phyloP scores from a whole-genome alignment of 2,329 filamentous ascomycete genomes.

The Chalara sp. region DNA sequence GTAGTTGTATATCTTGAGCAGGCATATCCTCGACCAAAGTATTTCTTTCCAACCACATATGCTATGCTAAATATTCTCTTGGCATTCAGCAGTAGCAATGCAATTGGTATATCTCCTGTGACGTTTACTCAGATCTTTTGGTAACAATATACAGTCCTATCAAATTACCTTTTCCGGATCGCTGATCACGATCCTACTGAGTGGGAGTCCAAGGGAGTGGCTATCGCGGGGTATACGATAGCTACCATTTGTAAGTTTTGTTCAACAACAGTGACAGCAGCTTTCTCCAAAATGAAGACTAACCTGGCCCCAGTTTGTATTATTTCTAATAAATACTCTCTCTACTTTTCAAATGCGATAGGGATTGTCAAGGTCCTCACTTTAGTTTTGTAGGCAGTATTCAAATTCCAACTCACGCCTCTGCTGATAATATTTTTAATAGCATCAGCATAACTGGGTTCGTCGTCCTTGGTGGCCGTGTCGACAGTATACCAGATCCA shows the following conservation, averaged over 20 bases:
- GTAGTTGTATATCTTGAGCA: conserved; percentile 65
- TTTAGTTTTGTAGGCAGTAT: conserved; percentile 39
- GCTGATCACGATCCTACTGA: conserved; percentile 39
- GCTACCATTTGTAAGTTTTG: too few species aligned
- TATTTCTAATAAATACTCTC: conserved; percentile 5
- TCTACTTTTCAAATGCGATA: conserved; percentile 49
- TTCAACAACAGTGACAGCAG: too few species aligned
- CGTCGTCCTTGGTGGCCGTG: conserved; percentile 53
- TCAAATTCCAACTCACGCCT: too few species aligned
- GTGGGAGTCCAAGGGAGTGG: conserved; percentile 64
- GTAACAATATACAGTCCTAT: conserved; percentile 33
- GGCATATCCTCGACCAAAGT: conserved; percentile 55
- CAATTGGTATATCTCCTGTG: conserved; percentile 30
- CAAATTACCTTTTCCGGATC: conserved; percentile 56
- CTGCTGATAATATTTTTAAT: too few species aligned
- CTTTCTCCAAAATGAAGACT: too few species aligned
- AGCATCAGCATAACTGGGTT: conserved; percentile 50
- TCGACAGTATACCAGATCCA: conserved; percentile 34
- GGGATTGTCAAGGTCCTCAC: conserved; percentile 54
- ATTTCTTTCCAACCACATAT: conserved; percentile 57
- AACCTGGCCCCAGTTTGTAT: too few species aligned
- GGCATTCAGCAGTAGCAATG: conserved; percentile 60
- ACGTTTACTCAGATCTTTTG: too few species aligned
- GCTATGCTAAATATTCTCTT: conserved; percentile 57
- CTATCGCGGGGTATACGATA: conserved; percentile 38